Evolutionary conservation across 1,139 yeast genomes (phyloP).

Genomic region (Geotrichum restrictum): DNA sequence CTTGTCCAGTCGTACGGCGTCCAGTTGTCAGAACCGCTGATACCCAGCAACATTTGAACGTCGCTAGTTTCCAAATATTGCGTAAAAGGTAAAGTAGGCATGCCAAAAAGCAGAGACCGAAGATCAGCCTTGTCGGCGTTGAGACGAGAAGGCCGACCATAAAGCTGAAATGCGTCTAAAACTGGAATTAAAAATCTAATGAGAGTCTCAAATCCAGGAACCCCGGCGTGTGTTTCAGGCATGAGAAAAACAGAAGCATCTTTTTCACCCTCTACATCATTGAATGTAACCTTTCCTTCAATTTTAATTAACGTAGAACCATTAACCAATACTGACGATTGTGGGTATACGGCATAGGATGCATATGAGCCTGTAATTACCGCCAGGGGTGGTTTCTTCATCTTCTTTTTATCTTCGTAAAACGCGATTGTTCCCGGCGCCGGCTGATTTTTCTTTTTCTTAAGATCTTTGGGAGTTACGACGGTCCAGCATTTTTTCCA

Average conservation of each 20-base stretch:
- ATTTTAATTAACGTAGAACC: constrained; percentile 82
- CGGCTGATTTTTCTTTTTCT: constrained; percentile 43
- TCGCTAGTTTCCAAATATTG: constrained; percentile 72
- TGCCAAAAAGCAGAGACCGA: constrained; percentile 76
- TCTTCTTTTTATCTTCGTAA: constrained; percentile 42
- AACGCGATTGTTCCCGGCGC: constrained; percentile 41
- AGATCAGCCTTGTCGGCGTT: constrained; percentile 84
- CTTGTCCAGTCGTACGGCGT: constrained; percentile 63
- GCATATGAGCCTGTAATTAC: constrained; percentile 65
- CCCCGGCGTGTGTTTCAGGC: constrained; percentile 93
- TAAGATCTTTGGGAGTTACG: constrained; percentile 61
- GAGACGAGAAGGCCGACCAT: constrained; percentile 85
- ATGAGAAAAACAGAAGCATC: constrained; percentile 80
- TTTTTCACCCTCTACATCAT: constrained; percentile 54
- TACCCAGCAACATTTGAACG: constrained; percentile 43
- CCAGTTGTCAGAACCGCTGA: constrained; percentile 53
- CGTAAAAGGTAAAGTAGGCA: constrained; percentile 84
- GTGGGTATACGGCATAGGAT: constrained; percentile 89
- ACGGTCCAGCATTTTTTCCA: constrained; percentile 95
- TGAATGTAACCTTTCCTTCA: constrained; percentile 74
- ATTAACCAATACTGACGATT: constrained; percentile 72
- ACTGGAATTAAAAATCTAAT: constrained; percentile 83
- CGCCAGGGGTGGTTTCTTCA: constrained; percentile 76
- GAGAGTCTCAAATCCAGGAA: constrained; percentile 90
- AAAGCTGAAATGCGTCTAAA: constrained; percentile 78